Conservation (phyloP, 805 yeast genomes). For the Starmerella asiatica region DNA sequence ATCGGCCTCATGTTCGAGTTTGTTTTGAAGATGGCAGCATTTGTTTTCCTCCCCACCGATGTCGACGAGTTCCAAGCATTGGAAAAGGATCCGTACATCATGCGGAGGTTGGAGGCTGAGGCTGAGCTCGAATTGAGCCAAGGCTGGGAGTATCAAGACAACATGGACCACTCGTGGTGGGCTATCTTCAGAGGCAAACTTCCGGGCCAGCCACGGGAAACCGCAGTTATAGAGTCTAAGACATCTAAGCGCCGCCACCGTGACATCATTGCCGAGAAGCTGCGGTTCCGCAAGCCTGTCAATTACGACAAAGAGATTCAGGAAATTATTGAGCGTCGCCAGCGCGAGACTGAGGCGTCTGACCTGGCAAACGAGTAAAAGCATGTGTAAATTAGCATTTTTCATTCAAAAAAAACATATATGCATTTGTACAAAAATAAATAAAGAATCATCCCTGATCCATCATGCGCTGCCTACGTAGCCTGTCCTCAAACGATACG, state of each 20-base stretch:
- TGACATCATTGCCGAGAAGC: conserved; percentile 20
- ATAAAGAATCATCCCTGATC: not conserved
- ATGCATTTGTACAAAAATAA: not conserved
- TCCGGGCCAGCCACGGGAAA: conserved; percentile 17
- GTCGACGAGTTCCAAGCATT: conserved; percentile 65
- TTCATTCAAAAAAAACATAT: too few relatives aligned
- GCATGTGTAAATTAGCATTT: not conserved
- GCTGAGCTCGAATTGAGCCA: conserved; percentile 63
- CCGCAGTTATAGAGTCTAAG: not conserved
- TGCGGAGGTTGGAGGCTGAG: conserved; percentile 56
- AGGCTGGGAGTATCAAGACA: conserved; percentile 33
- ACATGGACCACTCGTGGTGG: conserved; percentile 60
- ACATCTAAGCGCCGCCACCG: conserved; percentile 15
- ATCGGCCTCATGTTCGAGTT: conserved; percentile 59
- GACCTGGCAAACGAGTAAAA: not conserved
- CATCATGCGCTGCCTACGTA: conserved; percentile 5
- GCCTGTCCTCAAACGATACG: conserved; percentile 18
- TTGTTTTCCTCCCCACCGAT: conserved; percentile 51
- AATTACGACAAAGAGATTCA: conserved; percentile 28
- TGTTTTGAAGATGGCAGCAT: conserved; percentile 42
- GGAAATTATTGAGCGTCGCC: conserved; percentile 28
- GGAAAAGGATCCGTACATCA: conserved; percentile 55
- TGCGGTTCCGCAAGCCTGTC: conserved; percentile 22
- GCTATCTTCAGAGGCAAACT: conserved; percentile 32
- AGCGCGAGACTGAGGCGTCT: conserved; percentile 23